Evolutionary conservation across 768 basidiomycete species (phyloP).

Genomic region (Mycena olivaceomarginata): DNA sequence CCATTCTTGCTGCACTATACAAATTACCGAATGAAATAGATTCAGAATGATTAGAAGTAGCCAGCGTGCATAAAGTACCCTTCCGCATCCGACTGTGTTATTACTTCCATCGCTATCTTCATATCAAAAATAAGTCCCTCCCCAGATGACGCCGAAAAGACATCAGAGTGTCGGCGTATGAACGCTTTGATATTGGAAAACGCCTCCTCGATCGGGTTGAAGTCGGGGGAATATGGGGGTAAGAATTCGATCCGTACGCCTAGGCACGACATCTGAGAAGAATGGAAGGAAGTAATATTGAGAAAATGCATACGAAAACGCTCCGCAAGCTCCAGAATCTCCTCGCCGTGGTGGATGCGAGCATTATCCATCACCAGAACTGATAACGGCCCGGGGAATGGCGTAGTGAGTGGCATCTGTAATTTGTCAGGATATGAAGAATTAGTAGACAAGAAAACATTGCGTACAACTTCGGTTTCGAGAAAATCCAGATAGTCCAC

Average conservation of each 20-base stretch:
- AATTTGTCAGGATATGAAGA: too few relatives aligned
- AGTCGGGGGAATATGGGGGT: constrained; percentile 56
- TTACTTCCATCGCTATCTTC: constrained; percentile 37
- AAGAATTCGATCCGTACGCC: too few relatives aligned
- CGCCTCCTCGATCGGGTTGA: constrained; percentile 58
- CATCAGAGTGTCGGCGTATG: constrained; percentile 35
- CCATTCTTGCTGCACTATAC: neutral
- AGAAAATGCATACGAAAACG: too few relatives aligned
- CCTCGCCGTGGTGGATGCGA: too few relatives aligned
- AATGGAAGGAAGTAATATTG: too few relatives aligned
- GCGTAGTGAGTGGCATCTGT: constrained; percentile 32
- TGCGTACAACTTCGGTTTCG: too few relatives aligned
- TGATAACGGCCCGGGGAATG: constrained; percentile 53
- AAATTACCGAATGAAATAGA: neutral
- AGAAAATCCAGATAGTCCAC: too few relatives aligned
- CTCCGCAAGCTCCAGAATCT: too few relatives aligned
- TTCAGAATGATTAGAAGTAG: constrained; percentile 30
- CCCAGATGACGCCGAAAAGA: constrained; percentile 8
- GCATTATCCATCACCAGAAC: too few relatives aligned
- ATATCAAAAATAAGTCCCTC: too few relatives aligned
- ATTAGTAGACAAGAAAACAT: too few relatives aligned
- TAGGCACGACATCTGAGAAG: too few relatives aligned
- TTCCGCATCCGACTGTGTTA: constrained; percentile 38
- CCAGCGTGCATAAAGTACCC: constrained; percentile 46
- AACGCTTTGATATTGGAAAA: constrained; percentile 54